Evolutionary conservation across 2,329 filamentous ascomycete species (phyloP), one percentile per base, ranked within the genome.

Genomic region (Pseudodiploospora longispora): DNA sequence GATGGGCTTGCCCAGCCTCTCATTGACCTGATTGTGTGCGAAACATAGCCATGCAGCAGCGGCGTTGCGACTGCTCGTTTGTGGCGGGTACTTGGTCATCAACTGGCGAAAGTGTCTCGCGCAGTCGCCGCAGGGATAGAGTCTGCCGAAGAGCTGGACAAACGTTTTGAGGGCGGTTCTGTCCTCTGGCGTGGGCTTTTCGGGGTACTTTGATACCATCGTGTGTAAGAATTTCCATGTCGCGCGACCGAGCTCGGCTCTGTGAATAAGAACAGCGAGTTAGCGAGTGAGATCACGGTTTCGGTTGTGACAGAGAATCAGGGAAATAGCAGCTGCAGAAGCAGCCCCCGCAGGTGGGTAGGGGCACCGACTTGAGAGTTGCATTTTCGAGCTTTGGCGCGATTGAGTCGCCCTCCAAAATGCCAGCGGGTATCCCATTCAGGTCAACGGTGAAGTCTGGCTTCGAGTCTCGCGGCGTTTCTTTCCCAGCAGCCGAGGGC

Each of bases 371-470:
- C 82, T 91, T 93, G 43, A 80, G 70, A 6, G 87, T 93, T 48
- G 83, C 85, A 65, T 93, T 93, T 58, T 86, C 87, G 42, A 93
- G 70, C 65, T 87, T 89, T 1, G 85, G 83, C 41, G 86, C 86
- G 56, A 89, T 91, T 4, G 81, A 82, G 44, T 79, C 79, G 44
- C 85, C 85, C 12, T 74, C 71, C 27, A 88, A 69, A 12, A 83
- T 63, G 36, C 63, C 63, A 28, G 67, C 62, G 1, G 76, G 65
- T 29, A 78, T 52, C 30, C 59, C 52, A 32, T 61, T 61, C 30
- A 78, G 55, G 42, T 71, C 70, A 27, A 70, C 51, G 12, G 47
- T 46, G 51, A 66, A 65, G 31, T 57, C 52, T 12, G 57, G 48
- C 46, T 53, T 52, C 42, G 57, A 49, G 36, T 50, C 48, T 43